Base-by-base conservation (phyloP, 768 basidiomycete species). In the Leccinum aurantiacum region DNA sequence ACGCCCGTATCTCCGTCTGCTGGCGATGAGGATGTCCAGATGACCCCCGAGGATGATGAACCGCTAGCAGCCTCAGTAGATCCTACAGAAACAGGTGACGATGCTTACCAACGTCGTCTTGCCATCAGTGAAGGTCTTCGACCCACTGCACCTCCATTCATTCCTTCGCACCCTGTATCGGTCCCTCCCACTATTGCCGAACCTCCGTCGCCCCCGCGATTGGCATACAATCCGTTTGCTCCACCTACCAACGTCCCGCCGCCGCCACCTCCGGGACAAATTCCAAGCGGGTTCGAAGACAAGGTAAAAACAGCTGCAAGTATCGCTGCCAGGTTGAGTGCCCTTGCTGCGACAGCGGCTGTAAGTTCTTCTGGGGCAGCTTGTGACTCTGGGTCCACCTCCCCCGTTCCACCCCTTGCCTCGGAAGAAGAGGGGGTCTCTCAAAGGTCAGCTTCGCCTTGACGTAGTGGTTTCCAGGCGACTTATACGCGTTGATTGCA, bases 271-370 rank as follows among this genome's bases (percentile, higher is more conserved):
- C 81, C 86, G 0, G 79, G 80, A 2, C 76, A 74, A 17, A 62
- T 78, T 27, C 72, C 75, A 3, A 72, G 57, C 24, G 75, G 78
- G 1, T 77, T 90, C 15, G 86, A 91, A 59, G 90, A 87, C 17
- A 86, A 79, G 63, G 82, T 85, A 1, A 89, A 90, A 60, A 84
- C 86, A 10, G 93, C 92, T 0, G 91, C 90, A 4, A 91, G 86
- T 11, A 90, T 95, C 58, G 93, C 92, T 19, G 92, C 92, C 0
- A 85, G 79, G 60, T 77, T 93, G 19, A 77, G 83, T 41, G 85
- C 88, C 8, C 73, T 91, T 24, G 84, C 76, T 31, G 77, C 71
- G 24, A 54, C 60, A 14, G 63, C 71, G 5, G 38, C 62, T 29
- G 73, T 66, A 47, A 64, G 61, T 47, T 56, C 70, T 3, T 5